Conservation (phyloP, 371 early-diverging fungal genomes). For the Lichtheimia ramosa region DNA sequence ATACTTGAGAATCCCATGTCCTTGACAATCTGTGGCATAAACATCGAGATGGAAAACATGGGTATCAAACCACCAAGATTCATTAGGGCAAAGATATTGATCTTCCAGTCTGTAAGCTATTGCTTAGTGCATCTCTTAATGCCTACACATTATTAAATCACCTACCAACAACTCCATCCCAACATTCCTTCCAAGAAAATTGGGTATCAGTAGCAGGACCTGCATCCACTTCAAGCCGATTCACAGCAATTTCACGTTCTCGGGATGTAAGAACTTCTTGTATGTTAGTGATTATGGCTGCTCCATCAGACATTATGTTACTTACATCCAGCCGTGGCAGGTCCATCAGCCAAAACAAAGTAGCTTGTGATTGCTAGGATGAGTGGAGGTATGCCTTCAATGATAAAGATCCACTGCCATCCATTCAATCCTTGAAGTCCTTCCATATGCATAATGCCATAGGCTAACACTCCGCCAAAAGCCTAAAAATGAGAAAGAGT, state of each 20-base stretch:
- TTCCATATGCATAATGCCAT: conserved; percentile 59
- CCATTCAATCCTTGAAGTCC: conserved; percentile 45
- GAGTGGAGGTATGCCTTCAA: conserved; percentile 72
- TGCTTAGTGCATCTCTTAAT: too few relatives aligned
- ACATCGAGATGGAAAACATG: conserved; percentile 42
- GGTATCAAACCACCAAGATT: conserved; percentile 23
- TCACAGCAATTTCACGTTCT: conserved; percentile 56
- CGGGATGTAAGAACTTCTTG: conserved; percentile 45
- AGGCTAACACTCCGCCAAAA: conserved; percentile 28
- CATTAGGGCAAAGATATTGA: conserved; percentile 55
- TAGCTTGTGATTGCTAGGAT: conserved; percentile 58
- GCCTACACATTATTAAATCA: too few relatives aligned
- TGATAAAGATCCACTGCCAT: conserved; percentile 73
- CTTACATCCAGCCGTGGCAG: conserved; percentile 51
- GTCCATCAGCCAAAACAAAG: conserved; percentile 69
- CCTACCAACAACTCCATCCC: too few relatives aligned
- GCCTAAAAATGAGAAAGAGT: background rate
- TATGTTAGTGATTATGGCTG: background rate
- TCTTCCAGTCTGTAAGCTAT: conserved; percentile 56
- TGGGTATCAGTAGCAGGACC: conserved; percentile 57
- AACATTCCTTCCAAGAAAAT: conserved; percentile 62
- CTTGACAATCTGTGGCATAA: conserved; percentile 71
- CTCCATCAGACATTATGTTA: too few relatives aligned
- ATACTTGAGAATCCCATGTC: conserved; percentile 57
- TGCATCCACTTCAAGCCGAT: conserved; percentile 61